Evolutionary conservation across 2,329 filamentous ascomycete genomes (phyloP), one percentile per base, ranked within the genome.

Genomic region (Plectosphaerella plurivora): DNA sequence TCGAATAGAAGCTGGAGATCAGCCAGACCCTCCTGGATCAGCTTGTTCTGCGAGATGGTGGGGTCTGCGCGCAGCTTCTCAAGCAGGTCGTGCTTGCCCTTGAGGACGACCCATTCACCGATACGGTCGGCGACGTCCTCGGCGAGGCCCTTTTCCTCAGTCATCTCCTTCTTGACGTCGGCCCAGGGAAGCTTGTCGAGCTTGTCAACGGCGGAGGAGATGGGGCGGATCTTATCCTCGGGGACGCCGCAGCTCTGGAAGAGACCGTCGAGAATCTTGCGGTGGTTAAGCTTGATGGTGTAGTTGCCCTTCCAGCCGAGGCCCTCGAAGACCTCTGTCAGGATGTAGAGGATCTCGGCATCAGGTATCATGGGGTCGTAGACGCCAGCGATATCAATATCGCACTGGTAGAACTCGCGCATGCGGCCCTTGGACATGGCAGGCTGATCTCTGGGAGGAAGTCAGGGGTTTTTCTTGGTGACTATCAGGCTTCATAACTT

Each of bases 321-420:
- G 47, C 82, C 82, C 60, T 93, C 83, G 63, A 97, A 96, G 41
- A 96, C 88, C 67, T 97, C 91, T 61, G 83, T 85, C 48, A 89
- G 83, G 59, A 97, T 91, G 53, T 88, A 82, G 61, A 97, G 73
- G 54, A 96, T 87, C 73, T 97, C 92, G 37, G 91, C 89, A 65
- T 97, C 93, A 52, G 92, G 90, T 24, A 96, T 81, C 91, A 97
- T 96, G 51, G 89, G 73, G 67, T 96, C 93, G 73, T 91, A 95
- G 55, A 39, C 47, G 16, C 92, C 91, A 12, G 92, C 92, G 72
- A 97, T 93, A 45, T 97, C 92, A 65, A 97, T 95, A 73, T 97
- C 93, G 74, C 92, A 97, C 72, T 97, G 92, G 75, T 95, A 96
- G 72, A 96, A 96, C 72, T 97, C 93, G 64, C 93, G 83, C 88